Evolutionary conservation across 257 asterid genomes (phyloP).

Genomic region (Ilex asprella): DNA sequence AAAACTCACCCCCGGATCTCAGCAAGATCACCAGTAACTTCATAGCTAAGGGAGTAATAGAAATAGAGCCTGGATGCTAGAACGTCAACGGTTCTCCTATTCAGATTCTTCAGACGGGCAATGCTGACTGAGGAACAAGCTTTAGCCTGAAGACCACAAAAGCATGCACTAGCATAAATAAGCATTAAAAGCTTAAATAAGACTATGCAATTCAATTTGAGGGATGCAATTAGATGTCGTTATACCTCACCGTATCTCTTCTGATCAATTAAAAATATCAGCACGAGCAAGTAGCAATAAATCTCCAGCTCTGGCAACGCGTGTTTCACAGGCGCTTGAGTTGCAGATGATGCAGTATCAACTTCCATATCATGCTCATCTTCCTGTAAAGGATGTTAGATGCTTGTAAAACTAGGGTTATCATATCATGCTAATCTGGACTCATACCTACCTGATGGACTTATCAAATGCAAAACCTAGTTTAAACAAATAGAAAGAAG

Average conservation of each 20-base stretch:
- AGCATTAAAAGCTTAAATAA: constrained; percentile 6
- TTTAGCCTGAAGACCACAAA: constrained; percentile 43
- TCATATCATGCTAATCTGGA: no score
- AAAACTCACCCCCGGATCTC: constrained; percentile 66
- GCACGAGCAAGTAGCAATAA: constrained; percentile 60
- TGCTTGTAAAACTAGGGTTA: constrained; percentile 5
- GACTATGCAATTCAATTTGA: not conserved
- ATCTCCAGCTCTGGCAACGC: constrained; percentile 63
- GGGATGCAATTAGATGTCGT: not conserved
- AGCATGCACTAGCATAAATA: not conserved
- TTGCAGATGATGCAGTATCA: constrained; percentile 44
- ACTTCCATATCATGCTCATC: constrained; percentile 55
- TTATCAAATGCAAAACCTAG: no score
- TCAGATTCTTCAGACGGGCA: constrained; percentile 51
- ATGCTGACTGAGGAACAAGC: constrained; percentile 72
- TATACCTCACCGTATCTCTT: constrained; percentile 57
- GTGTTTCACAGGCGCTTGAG: constrained; percentile 46
- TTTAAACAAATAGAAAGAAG: no score
- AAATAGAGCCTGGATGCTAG: constrained; percentile 70
- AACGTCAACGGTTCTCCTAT: constrained; percentile 64
- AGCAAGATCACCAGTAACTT: constrained; percentile 68
- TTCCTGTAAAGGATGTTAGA: constrained; percentile 32
- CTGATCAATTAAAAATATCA: constrained; percentile 62
- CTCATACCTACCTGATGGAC: no score
- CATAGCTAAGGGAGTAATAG: constrained; percentile 71